Percentiles rank a stretch among this genome's conserved stretches.
Conservation (phyloP, 2,329 filamentous ascomycete genomes). For the Penicillium freii region DNA sequence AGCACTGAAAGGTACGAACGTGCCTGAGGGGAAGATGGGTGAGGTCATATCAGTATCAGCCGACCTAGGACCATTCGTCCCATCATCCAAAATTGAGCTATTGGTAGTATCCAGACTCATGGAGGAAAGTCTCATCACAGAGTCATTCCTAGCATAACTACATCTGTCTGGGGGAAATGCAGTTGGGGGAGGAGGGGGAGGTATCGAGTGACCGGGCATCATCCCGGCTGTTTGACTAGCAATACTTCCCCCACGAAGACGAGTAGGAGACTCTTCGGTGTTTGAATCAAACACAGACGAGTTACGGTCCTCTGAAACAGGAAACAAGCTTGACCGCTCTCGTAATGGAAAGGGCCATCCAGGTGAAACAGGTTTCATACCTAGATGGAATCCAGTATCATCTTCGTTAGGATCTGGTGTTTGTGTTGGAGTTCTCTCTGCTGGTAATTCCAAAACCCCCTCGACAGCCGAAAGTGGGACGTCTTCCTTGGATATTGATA, state of each 20-base stretch:
- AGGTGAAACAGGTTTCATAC: slow-evolving; percentile 30
- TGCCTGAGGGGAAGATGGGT: slow-evolving; percentile 34
- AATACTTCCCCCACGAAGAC: slow-evolving; percentile 35
- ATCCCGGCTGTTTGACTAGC: slow-evolving; percentile 34
- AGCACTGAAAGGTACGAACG: slow-evolving; percentile 38
- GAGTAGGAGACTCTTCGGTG: slow-evolving; percentile 24
- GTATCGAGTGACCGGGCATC: slow-evolving; percentile 38
- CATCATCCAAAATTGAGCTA: slow-evolving; percentile 40
- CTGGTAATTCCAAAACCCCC: slow-evolving; percentile 34
- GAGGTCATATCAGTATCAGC: slow-evolving; percentile 32
- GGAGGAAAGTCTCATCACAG: slow-evolving; percentile 35
- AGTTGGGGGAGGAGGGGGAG: slow-evolving; percentile 36
- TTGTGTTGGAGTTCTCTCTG: slow-evolving; percentile 39
- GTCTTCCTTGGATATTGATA: slow-evolving; percentile 31
- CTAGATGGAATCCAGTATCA: slow-evolving; percentile 21
- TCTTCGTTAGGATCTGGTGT: slow-evolving; percentile 36
- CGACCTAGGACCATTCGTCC: slow-evolving; percentile 26
- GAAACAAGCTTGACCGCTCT: slow-evolving; percentile 22
- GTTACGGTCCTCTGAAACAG: slow-evolving; percentile 24
- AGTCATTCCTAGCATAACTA: slow-evolving; percentile 37
- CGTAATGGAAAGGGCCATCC: slow-evolving; percentile 32
- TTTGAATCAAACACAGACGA: slow-evolving; percentile 24
- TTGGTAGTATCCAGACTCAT: slow-evolving; percentile 40
- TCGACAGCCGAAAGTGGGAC: slow-evolving; percentile 36
- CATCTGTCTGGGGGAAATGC: slow-evolving; percentile 34